Conservation (phyloP, 345 rosid genomes). For the Boechera retrofracta region DNA sequence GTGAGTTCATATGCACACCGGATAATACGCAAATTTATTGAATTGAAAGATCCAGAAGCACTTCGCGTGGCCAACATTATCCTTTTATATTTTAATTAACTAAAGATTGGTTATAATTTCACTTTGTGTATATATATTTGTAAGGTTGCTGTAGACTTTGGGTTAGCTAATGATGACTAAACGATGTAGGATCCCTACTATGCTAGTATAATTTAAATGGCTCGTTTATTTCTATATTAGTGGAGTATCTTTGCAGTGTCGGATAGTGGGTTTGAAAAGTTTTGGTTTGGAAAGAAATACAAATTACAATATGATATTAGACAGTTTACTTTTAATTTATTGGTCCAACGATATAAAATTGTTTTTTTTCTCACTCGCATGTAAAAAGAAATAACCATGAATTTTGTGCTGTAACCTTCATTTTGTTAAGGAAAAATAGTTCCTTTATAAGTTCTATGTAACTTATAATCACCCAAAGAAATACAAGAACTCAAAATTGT, state of each 20-base stretch:
- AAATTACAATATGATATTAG: constrained; percentile 10
- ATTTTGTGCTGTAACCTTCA: neutral
- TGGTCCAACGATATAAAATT: neutral
- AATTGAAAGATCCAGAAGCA: constrained; percentile 23
- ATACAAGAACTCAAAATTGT: neutral
- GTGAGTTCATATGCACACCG: constrained; percentile 37
- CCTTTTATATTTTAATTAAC: constrained; percentile 31
- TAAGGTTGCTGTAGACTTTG: constrained; percentile 38
- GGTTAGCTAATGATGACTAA: constrained; percentile 44
- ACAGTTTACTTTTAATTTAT: neutral
- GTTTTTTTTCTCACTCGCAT: neutral
- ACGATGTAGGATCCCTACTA: constrained; percentile 45
- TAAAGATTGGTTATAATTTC: constrained; percentile 34
- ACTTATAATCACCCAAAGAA: neutral
- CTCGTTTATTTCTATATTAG: constrained; percentile 33
- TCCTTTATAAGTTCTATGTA: neutral
- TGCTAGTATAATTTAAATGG: constrained; percentile 19
- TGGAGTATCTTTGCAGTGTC: constrained; percentile 51
- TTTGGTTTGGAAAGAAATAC: constrained; percentile 41
- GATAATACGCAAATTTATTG: constrained; percentile 39
- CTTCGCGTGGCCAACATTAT: constrained; percentile 41
- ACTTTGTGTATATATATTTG: constrained; percentile 35
- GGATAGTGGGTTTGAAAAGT: constrained; percentile 46
- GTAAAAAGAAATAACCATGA: neutral
- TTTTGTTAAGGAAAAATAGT: neutral